These are phyloP conservation scores for Quercus gilva DNA, from an alignment of 306 rosid genomes.

Conservation along the genomic window DNA sequence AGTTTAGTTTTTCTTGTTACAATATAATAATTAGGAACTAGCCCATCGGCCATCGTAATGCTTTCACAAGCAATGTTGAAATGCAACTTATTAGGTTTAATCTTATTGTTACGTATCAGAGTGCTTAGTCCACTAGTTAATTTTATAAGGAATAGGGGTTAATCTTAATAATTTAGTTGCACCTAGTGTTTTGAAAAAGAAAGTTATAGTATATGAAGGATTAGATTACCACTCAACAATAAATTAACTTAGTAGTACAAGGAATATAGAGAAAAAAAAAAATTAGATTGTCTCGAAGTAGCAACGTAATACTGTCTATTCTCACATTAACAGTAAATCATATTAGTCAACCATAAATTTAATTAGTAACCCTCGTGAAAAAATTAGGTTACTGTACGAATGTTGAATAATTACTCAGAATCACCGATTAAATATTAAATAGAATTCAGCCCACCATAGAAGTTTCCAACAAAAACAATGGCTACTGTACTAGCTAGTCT, in stretches of 20 bases:
- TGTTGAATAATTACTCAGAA: no score
- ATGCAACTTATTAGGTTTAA: not conserved
- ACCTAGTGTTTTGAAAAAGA: not conserved
- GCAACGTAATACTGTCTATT: no score
- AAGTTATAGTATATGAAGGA: not conserved
- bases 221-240: not conserved
- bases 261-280: not conserved
- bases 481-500: not conserved
- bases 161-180: not conserved
- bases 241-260: not conserved
- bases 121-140: no score
- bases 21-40: no score
- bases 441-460: not conserved
- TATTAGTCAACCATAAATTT: no score
- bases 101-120: not conserved
- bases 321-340: no score
- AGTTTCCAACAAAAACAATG: not conserved
- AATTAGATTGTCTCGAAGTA: no score
- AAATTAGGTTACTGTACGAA: no score
- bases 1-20: not conserved
- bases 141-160: not conserved
- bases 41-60: not conserved
- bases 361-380: no score
- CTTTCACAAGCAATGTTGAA: not conserved
- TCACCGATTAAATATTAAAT: not conserved